A percentile compares a stretch with the other conserved stretches of the same genome.
Conservation (phyloP, 306 rosid genomes). For the Malus domestica region ASM211411v1 NC_041794.1:37055001-37055500, state of each 20-base stretch:
- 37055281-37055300: neutral
- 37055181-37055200: neutral
- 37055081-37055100: neutral
- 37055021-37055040: neutral
- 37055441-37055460: conserved; percentile 41
- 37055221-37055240: neutral
- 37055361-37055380: neutral
- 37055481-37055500: conserved; percentile 36
- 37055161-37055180: neutral
- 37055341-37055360: neutral
- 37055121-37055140: neutral
- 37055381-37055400: neutral
- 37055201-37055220: neutral
- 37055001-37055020: too few relatives aligned
- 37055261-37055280: neutral
- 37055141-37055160: neutral
- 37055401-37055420: neutral
- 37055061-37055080: neutral
- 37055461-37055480: conserved; percentile 65
- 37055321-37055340: neutral
- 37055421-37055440: neutral
- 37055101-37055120: neutral
- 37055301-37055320: neutral
- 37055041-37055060: neutral
- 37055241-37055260: neutral